Evolutionary conservation across 306 rosid species (phyloP), one percentile per base, ranked within the genome.

Genomic region (Datisca glomerata): DNA sequence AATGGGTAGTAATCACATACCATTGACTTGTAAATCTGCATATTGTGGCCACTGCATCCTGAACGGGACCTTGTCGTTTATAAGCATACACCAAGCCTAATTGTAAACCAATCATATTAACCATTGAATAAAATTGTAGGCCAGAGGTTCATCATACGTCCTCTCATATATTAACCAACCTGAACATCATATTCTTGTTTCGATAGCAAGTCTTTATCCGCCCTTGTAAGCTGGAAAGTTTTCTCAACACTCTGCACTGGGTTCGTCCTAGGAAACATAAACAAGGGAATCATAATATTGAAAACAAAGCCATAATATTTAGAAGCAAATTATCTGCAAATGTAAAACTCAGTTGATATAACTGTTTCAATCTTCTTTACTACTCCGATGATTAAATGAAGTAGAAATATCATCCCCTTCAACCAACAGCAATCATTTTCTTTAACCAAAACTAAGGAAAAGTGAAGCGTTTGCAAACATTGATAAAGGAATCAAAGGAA

Each of bases 11-110:
- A n/a, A 67, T 51, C 24, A 27, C 76, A 46, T 78, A 91, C 99
- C 96, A 64, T 91, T 91, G 67, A 85, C 74, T 61, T 76, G 92
- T 51, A 91, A 71, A 50, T 91, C 99, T 21, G 96, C 65, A 71
- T 71, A 80, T 21, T 75, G 99, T 7, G 96, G 99, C 99, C 99
- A 91, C 41, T 91, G 99, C 94, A 91, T 85, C 85, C 99, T 80
- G 60, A 78, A 91, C 59, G 85, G 60, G 55, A 91, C 99, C 76
- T 91, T 91, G 45, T 91, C 99, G 21, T 85, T 91, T 51, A 91
- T 59, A 61, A 91, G 99, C 99, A 91, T 91, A 56, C 99, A 91
- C 99, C 99, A 91, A 53, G 74, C 94, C 99, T 91, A 21, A 18
- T 38, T 14, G 19, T 18, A 38, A 53, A 46, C 51, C 16, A 28